Evolutionary conservation across 1,139 yeast genomes (phyloP).

Genomic region (Debaryomyces singareniensis): DNA sequence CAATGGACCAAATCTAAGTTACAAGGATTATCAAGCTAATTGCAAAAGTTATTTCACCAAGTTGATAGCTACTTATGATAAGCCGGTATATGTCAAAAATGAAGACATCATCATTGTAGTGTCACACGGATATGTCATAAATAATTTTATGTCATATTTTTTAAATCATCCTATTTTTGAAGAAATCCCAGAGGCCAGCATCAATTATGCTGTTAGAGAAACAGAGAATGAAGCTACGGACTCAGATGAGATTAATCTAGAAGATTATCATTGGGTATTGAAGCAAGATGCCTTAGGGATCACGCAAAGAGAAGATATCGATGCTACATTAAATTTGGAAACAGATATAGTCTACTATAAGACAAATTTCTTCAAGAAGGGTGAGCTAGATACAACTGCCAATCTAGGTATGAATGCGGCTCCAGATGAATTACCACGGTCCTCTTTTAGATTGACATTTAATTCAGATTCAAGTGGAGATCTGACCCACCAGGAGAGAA

Average conservation of each 20-base stretch:
- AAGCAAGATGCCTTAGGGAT: conserved; percentile 29
- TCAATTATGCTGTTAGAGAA: conserved; percentile 28
- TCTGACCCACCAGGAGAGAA: not conserved
- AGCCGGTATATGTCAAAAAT: conserved; percentile 26
- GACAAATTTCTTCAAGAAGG: conserved; percentile 37
- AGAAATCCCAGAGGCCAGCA: conserved; percentile 38
- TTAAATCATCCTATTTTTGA: conserved; percentile 42
- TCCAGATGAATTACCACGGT: conserved; percentile 17
- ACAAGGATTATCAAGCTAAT: conserved; percentile 35
- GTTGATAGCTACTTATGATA: conserved; percentile 40
- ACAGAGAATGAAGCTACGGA: conserved; percentile 4
- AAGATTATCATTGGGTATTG: conserved; percentile 26
- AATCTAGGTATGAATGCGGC: conserved; percentile 6
- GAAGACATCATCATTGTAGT: conserved; percentile 35
- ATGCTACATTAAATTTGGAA: conserved; percentile 32
- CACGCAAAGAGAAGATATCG: conserved; percentile 20
- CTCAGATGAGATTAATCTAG: conserved; percentile 9
- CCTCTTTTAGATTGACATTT: conserved; percentile 18
- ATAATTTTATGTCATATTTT: conserved; percentile 35
- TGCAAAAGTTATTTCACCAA: conserved; percentile 39
- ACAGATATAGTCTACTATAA: conserved; percentile 42
- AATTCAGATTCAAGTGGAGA: conserved; percentile 12
- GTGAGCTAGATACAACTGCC: conserved; percentile 19
- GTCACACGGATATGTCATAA: conserved; percentile 39
- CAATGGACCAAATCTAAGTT: conserved; percentile 39